Evolutionary conservation across 352 stramenopile genomes (phyloP).

Genomic region (Globisporangium rhizosaccharum): DNA sequence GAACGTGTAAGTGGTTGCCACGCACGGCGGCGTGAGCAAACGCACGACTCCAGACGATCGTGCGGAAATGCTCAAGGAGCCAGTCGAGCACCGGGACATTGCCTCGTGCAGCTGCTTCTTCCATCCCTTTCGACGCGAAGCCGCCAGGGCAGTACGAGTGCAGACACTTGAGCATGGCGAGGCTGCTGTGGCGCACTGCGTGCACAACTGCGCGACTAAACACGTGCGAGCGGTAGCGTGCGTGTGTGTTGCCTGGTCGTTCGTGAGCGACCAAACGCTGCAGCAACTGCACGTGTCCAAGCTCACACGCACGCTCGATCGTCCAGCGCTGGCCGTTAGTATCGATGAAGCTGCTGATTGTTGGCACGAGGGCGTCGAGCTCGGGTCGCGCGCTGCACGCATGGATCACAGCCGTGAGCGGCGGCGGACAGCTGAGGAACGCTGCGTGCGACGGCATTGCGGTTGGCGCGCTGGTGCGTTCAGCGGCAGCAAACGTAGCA

Average conservation of each 20-base stretch:
- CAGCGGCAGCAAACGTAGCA: not conserved
- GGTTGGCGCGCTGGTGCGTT: not conserved
- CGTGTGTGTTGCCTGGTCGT: not conserved
- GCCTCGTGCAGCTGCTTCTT: not conserved
- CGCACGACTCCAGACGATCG: not conserved
- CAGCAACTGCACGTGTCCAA: conserved; percentile 2
- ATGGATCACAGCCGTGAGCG: not conserved
- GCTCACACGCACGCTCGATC: conserved; percentile 1
- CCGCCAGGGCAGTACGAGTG: not conserved
- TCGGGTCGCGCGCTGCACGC: not conserved
- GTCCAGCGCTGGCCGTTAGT: not conserved
- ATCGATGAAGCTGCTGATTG: conserved; percentile 1
- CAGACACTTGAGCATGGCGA: not conserved
- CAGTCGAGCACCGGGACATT: not conserved
- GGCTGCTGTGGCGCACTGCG: not conserved
- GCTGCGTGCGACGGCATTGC: not conserved
- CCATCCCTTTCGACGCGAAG: not conserved
- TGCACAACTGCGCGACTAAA: not conserved
- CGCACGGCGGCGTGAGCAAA: not conserved
- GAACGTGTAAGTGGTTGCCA: not conserved
- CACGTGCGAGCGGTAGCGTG: not conserved
- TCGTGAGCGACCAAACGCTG: not conserved
- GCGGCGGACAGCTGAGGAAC: not conserved
- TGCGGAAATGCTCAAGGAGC: not conserved
- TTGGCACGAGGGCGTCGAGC: not conserved